Evolutionary conservation across 2,329 filamentous ascomycete species (phyloP), one percentile per base, ranked within the genome.

Genomic region (Fusarium vanettenii): DNA sequence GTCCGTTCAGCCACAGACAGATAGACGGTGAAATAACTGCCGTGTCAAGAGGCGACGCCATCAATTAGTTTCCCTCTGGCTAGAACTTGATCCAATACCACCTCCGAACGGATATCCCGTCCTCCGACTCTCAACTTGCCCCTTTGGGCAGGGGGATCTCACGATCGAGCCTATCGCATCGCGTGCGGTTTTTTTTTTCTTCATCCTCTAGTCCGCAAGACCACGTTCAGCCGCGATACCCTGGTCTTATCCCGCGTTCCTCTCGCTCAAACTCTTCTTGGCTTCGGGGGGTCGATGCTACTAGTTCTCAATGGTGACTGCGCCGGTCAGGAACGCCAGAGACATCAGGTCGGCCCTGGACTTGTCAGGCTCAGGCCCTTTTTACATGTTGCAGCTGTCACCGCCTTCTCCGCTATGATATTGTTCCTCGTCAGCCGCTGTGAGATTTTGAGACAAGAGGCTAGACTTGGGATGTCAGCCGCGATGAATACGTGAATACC

Each of bases 371-470:
- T 74, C 67, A 55, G 56, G 55, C 55, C 48, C 61, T 60, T 20
- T 57, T 41, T 45, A 16, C 45, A 43, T 37, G 29, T 69, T 62
- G 43, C 35, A 20, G 29, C 27, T 33, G 70, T 70, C 70, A 70
- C 70, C 70, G 71, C 70, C 66, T 66, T 27, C 45, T 33, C 45
- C 45, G 45, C 45, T 11, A 50, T 50, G 45, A 25, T 25, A 29
- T 50, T 25, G 39, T 13, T 50, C 45, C 18, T 41, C 37, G 37
- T 37, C 63, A 31, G 45, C 45, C 45, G 16, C 37, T 48, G 11
- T 48, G 35, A 72, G 56, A 13, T 55, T 20, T 62, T 65, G 60
- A 62, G 72, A 72, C 60, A 60, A 59, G 22, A 64, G 39, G 20
- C 29, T 39, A 72, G 41, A 72, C 25, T 29, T 50, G 25, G 39